Base-by-base conservation (phyloP, 2,329 filamentous ascomycete species). In the Diplodia sapinea region DNA sequence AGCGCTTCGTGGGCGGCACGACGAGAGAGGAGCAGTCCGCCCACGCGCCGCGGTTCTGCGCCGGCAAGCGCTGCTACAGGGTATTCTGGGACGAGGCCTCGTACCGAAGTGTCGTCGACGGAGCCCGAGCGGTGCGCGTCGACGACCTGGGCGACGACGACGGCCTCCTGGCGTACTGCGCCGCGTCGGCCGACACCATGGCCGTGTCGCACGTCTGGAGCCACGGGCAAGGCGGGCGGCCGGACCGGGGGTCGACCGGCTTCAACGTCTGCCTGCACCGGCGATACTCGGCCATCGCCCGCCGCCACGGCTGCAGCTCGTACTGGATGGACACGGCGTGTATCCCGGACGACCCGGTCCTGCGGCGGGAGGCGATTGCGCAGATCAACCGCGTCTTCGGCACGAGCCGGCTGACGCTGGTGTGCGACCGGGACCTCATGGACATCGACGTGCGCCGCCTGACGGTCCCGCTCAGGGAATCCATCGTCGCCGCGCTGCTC, bases 181-280 rank as follows among this genome's bases (percentile, higher is more conserved):
- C n/a, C n/a, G 49, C 49, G n/a, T 51, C 49, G 5, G 12, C 7
- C 11, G 23, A 51, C 17, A 51, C 49, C n/a, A 51, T 51, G 49
- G 49, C 49, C 23, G n/a, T 51, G 11, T 51, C 49, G 49, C 49
- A 51, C 49, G 49, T 51, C 7, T 23, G 49, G 49, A 51, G 49
- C 49, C 49, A 51, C 17, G 49, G 49, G n/a, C 49, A 51, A n/a
- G 49, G 49, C 49, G 49, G 20, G 9, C 9, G 49, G 12, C 49
- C 49, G 2, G 49, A 51, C 9, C 2, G n/a, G 11, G n/a, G 9
- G 11, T 43, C 38, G 2, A 12, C 49, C n/a, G 49, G 49, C 17
- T 51, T 51, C 23, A 51, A 51, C n/a, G 23, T 9, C n/a, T 51
- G 49, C 23, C n/a, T 51, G n/a, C 49, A 51, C 49, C 11, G 9